Conservation (phyloP, 768 basidiomycete species). For the Pisolithus microcarpus region DNA sequence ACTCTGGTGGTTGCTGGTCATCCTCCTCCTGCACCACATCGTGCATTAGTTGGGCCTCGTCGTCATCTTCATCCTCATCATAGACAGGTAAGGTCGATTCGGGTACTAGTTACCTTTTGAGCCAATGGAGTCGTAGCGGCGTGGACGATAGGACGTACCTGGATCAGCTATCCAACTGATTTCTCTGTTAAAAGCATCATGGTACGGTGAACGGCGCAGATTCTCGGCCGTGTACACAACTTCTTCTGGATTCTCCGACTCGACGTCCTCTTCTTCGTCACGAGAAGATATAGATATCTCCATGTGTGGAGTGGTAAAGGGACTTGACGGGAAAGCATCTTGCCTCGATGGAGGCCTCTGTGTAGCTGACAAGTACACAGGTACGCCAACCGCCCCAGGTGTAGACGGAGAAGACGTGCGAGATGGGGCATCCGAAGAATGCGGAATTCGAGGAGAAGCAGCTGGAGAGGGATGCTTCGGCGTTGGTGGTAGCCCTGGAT, state of each 20-base stretch:
- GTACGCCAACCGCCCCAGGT: constrained; percentile 38
- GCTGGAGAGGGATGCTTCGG: constrained; percentile 32
- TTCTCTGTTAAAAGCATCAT: constrained; percentile 44
- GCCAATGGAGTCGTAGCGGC: constrained; percentile 4
- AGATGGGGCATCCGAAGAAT: constrained; percentile 49
- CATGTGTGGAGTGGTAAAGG: constrained; percentile 64
- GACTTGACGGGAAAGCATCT: constrained; percentile 60
- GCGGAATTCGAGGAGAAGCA: constrained; percentile 33
- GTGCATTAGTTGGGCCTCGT: constrained; percentile 21
- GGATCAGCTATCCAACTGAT: constrained; percentile 75
- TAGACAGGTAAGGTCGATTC: constrained; percentile 62
- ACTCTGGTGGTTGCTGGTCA: constrained; percentile 45
- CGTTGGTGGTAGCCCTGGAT: constrained; percentile 36
- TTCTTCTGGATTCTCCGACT: constrained; percentile 42
- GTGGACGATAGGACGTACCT: constrained; percentile 37
- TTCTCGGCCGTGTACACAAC: constrained; percentile 58
- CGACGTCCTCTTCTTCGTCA: constrained; percentile 48
- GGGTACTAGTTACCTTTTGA: constrained; percentile 34
- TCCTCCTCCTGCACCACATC: constrained; percentile 37
- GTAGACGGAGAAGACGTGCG: constrained; percentile 38
- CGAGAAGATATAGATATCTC: constrained; percentile 45
- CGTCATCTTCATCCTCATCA: constrained; percentile 42
- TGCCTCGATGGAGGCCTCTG: constrained; percentile 44
- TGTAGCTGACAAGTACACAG: constrained; percentile 40
- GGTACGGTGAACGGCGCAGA: constrained; percentile 44